Evolutionary conservation across 2,329 filamentous ascomycete genomes (phyloP), one percentile per base, ranked within the genome.

Genomic region (Diaporthe sp.): DNA sequence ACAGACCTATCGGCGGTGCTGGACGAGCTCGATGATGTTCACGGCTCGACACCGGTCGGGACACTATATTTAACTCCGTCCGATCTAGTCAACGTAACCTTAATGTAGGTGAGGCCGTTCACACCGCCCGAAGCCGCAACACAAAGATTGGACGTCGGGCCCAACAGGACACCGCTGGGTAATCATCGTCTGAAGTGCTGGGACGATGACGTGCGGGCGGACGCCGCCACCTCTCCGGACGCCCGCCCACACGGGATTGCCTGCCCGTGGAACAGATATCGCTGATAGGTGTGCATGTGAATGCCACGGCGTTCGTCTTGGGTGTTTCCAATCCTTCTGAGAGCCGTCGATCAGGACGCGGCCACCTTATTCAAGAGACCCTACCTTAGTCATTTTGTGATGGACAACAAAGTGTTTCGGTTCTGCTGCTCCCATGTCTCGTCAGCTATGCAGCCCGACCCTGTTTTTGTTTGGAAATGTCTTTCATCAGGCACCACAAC

Each of bases 381-480:
- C 59, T 44, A 19, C 59, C 59, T 62, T 28, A 62, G 59, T 65
- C 59, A 49, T 34, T 49, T 25, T 9, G 13, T 37, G 44, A 68
- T 34, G 28, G 31, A 34, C 44, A 51, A 10, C 62, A 51, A 25
- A 15, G 62, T 34, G 62, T 68, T 68, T 68, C 62, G 62, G 62
- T 39, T 68, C 62, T 39, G 62, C 62, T 68, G 44, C 44, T 68
- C 62, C 62, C 62, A 68, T 53, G 62, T 68, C 62, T 68, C 62
- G 62, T 34, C 31, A 34, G 19, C 17, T 53, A 17, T 37, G 61
- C 44, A 19, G 15, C 10, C 44, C 61, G 61, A n/a, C 39, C 59
- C 39, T 65, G 15, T 10, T 42, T 10, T 17, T 51, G 61, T 67
- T 67, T 67, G 42, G 61, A 67, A 22, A 37, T 25, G 31, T 17